Percentiles rank a stretch among this genome's conserved stretches.
These are phyloP conservation scores for Phialophora chinensis DNA, from an alignment of 2,329 filamentous ascomycete species.

Conservation along the genomic window DNA sequence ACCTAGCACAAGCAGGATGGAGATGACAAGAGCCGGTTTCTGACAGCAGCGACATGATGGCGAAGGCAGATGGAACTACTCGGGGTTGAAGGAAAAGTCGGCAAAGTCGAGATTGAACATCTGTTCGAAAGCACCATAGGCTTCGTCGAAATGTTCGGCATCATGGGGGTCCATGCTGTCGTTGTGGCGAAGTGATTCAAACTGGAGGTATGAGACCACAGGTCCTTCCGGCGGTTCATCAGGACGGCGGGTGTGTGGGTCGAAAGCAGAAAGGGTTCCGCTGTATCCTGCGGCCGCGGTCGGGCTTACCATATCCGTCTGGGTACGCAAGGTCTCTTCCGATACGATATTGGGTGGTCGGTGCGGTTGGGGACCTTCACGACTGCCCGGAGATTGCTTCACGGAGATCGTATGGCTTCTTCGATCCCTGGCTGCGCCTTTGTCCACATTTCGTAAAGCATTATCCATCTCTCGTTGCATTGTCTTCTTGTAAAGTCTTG, in stretches of 20 bases:
- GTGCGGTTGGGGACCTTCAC: neutral
- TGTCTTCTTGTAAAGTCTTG: constrained; percentile 40
- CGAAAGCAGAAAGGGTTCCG: neutral
- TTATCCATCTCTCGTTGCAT: constrained; percentile 38
- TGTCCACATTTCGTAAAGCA: constrained; percentile 18
- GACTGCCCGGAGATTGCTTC: constrained; percentile 15
- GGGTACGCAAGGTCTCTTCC: neutral
- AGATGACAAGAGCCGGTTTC: neutral
- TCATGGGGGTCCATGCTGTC: constrained; percentile 12
- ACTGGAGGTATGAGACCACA: constrained; percentile 24
- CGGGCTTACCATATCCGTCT: neutral
- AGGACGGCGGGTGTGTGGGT: constrained; percentile 1
- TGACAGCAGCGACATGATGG: neutral
- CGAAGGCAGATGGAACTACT: neutral
- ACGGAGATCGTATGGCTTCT: neutral
- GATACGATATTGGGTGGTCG: neutral
- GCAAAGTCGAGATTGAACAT: constrained; percentile 28
- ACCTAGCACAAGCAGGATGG: neutral
- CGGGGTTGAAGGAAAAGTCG: constrained; percentile 21
- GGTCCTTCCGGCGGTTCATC: constrained; percentile 13
- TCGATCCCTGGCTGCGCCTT: constrained; percentile 11
- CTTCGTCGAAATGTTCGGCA: constrained; percentile 28
- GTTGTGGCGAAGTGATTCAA: constrained; percentile 23
- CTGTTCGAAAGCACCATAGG: constrained; percentile 27
- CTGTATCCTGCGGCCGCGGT: neutral